Conservation (phyloP, 208 protist species). For the Trypanosomatidae sp. region DNA sequence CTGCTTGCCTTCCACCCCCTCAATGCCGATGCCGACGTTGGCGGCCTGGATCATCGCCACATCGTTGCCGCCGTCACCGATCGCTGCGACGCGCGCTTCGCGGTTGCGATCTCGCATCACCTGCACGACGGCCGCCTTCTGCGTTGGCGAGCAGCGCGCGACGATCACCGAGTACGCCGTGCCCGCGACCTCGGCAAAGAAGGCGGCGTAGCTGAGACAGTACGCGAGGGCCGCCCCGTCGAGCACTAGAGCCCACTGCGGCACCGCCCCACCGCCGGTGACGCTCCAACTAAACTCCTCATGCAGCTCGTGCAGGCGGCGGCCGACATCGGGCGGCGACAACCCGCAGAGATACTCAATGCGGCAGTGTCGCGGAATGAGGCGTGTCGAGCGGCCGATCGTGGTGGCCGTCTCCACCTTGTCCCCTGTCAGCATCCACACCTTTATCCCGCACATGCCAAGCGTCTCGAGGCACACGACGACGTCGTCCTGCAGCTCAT, state of each 20-base stretch:
- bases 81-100: constrained; percentile 87
- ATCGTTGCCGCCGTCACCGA: constrained; percentile 99
- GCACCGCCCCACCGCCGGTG: constrained; percentile 9
- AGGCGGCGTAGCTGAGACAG: constrained; percentile 46
- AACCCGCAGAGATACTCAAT: constrained; percentile 55
- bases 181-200: constrained; percentile 56
- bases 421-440: constrained; percentile 99
- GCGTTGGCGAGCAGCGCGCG: constrained; percentile 97
- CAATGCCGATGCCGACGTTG: constrained; percentile 97
- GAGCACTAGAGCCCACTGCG: constrained; percentile 71
- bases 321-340: constrained; percentile 34
- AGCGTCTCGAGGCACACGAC: constrained; percentile 95
- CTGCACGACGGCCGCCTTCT: constrained; percentile 97
- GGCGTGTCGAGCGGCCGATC: constrained; percentile 91
- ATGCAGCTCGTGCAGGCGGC: constrained; percentile 41
- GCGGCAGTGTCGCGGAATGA: constrained; percentile 80
- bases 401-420: constrained; percentile 97
- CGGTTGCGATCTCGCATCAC: constrained; percentile 65
- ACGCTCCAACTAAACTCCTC: constrained; percentile 31
- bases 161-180: constrained; percentile 93
- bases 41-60: constrained; percentile 96
- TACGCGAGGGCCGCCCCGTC: constrained; percentile 73
- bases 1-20: constrained; percentile 98
- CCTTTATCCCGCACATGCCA: constrained; percentile 96
- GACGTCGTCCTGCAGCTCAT: constrained; percentile 97